Evolutionary conservation across 345 rosid genomes (phyloP), one percentile per base, ranked within the genome.

Genomic region (Orychophragmus violaceus): DNA sequence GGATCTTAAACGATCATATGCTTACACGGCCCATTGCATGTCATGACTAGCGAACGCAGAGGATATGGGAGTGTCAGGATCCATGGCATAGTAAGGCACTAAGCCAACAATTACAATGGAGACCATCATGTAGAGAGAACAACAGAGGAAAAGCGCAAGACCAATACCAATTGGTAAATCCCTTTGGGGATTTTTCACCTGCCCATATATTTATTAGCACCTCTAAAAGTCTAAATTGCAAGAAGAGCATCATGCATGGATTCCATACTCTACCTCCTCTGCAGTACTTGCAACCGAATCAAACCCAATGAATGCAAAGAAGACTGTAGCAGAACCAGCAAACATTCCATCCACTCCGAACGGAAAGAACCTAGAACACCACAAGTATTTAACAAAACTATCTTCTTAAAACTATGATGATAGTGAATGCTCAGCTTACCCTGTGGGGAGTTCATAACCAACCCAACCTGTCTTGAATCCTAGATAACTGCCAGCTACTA

Each of bases 1-100:
- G 39, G n/a, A 36, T 57, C 22, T 10, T 23, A 17, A 41, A 33
- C 51, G 6, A 22, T 29, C 56, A 60, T 42, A 75, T 32, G 79
- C 99, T 82, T 82, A 94, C 99, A 89, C 92, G 7, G 96, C 96
- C 99, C 99, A 94, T 30, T 85, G 89, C 99, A 94, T 90, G 71
- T 88, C 97, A 72, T 85, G 79, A 70, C 77, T 75, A 74, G 94
- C 77, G 74, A 94, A 94, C 67, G 99, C 99, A 46, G 99, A 83
- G 29, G 99, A 94, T 54, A 94, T 94, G 5, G 99, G 99, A 35
- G 99, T 94, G 77, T 94, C 99, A 5, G 97, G 99, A 78, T 94
- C 91, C 96, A 94, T 84, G 16, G 82, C 85, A 78, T 86, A 87
- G 74, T 94, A 94, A 50, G 99, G 99, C 37, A 90, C 89, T 71